Base-by-base conservation (phyloP, 305 asterid genomes). In the Lippia alba region DNA sequence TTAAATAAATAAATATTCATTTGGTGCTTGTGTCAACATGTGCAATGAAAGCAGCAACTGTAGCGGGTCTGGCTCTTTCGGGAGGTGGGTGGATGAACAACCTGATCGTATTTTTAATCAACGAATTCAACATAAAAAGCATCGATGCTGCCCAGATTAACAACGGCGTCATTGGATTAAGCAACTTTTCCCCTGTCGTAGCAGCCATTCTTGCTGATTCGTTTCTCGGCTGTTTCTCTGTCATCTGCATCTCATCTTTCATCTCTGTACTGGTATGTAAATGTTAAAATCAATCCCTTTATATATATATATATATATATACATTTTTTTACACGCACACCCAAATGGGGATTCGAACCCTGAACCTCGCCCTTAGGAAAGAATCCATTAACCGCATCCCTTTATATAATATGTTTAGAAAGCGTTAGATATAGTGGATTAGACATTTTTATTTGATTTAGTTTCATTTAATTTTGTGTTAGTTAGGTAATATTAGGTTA, bases 141-240 rank as follows among this genome's bases (percentile, higher is more conserved):
- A 84, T 82, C 12, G 73, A 75, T 20, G 90, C 90, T 6, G 86
- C 88, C 55, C 81, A 86, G 24, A 66, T 84, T 16, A 60, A 5
- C 61, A 86, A 70, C 62, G 73, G 76, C 0, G 61, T 84, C 44
- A 50, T 36, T 67, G 91, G 87, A 51, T 76, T 77, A 75, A 41
- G 61, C 62, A 78, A 56, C 60, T 67, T 86, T 24, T 80, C 82
- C 74, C 92, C 89, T 6, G 54, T 86, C 5, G 6, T 73, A 3
- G 85, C 78, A 20, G 92, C 92, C 59, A 50, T 86, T 56, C 15
- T 79, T 17, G 92, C 92, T 17, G 92, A 86, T 53, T 82, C 89
- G 4, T 78, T 63, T 50, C 76, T 84, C 0, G 83, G 88, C 20
- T 82, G 83, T 48, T 86, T 74, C 80, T 53, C 85, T 5, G 74